Percentiles rank a stretch among this genome's conserved stretches.
These are phyloP conservation scores for Penicillium sp. DNA, from an alignment of 2,329 filamentous ascomycete genomes.

Conservation along the genomic window DNA sequence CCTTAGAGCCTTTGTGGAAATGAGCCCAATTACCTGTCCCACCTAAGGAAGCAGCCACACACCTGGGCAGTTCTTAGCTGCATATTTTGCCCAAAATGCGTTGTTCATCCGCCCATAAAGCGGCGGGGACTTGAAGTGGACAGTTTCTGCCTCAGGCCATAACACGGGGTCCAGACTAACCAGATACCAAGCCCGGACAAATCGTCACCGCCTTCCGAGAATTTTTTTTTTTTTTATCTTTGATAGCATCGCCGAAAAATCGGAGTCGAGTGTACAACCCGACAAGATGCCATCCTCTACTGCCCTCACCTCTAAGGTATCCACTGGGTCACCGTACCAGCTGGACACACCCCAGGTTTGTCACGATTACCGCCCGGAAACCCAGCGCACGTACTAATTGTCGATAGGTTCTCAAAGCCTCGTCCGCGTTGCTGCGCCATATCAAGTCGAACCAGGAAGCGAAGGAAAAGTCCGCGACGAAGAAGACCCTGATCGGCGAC, in stretches of 20 bases:
- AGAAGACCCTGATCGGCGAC: conserved; percentile 47
- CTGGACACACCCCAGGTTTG: conserved; percentile 46
- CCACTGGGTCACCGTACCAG: conserved; percentile 45
- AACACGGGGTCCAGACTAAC: conserved; percentile 10
- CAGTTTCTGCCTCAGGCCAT: conserved; percentile 15
- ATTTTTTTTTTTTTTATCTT: conserved; percentile 37
- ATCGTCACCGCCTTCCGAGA: conserved; percentile 37
- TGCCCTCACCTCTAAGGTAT: conserved; percentile 40
- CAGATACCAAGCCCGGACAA: conserved; percentile 27
- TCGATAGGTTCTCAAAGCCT: conserved; percentile 54
- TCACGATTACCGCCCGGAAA: conserved; percentile 1
- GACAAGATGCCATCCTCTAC: conserved; percentile 40
- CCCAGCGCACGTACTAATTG: conserved; percentile 13
- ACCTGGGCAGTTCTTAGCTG: not conserved
- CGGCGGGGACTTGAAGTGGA: not conserved
- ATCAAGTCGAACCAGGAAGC: conserved; percentile 50
- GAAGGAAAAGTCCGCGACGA: conserved; percentile 47
- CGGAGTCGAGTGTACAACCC: conserved; percentile 25
- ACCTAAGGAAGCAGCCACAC: not conserved
- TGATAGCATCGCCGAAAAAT: conserved; percentile 27
- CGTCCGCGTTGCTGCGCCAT: conserved; percentile 55
- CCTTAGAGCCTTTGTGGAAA: not conserved
- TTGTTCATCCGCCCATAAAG: not conserved
- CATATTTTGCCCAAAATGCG: not conserved
- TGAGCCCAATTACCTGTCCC: not conserved